Conservation (phyloP, 495 filamentous ascomycete genomes). For the Aspergillus avenaceus region DNA sequence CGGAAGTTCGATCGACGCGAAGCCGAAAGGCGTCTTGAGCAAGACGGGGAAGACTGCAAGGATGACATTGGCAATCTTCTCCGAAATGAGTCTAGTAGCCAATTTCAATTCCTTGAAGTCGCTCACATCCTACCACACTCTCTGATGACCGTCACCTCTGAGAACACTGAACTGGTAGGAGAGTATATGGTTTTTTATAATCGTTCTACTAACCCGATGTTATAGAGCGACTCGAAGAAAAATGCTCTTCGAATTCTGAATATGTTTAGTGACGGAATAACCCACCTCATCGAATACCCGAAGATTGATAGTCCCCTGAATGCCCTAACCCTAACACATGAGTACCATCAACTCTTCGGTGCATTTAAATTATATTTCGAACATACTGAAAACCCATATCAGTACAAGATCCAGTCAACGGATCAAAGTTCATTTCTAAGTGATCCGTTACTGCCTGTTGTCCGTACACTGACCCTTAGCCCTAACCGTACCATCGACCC, state of each 20-base stretch:
- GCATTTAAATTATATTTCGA: conserved; percentile 24
- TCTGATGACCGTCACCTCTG: background rate
- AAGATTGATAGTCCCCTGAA: conserved; percentile 15
- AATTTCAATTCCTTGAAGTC: background rate
- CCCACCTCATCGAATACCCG: conserved; percentile 11
- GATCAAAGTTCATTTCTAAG: conserved; percentile 18
- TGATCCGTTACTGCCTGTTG: conserved; percentile 24
- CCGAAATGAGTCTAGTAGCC: too few relatives aligned
- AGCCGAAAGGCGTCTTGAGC: too few relatives aligned
- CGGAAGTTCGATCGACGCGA: too few relatives aligned
- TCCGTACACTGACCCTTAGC: conserved; percentile 21
- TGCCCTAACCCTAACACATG: conserved; percentile 18
- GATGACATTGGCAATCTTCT: too few relatives aligned
- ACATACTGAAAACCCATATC: conserved; percentile 8
- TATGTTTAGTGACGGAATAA: conserved; percentile 19
- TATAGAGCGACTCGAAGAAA: conserved; percentile 19
- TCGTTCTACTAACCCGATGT: conserved; percentile 7
- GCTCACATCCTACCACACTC: background rate
- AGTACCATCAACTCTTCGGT: conserved; percentile 21
- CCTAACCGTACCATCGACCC: conserved; percentile 23
- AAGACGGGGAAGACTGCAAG: too few relatives aligned
- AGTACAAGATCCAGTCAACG: conserved; percentile 26
- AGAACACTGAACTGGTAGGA: background rate
- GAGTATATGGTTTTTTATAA: too few relatives aligned
- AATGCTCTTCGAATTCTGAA: conserved; percentile 15